Percentiles rank a stretch among this genome's conserved stretches.
These are phyloP conservation scores for Ceriops zippeliana DNA, from an alignment of 345 rosid genomes.

Conservation along the genomic window DNA sequence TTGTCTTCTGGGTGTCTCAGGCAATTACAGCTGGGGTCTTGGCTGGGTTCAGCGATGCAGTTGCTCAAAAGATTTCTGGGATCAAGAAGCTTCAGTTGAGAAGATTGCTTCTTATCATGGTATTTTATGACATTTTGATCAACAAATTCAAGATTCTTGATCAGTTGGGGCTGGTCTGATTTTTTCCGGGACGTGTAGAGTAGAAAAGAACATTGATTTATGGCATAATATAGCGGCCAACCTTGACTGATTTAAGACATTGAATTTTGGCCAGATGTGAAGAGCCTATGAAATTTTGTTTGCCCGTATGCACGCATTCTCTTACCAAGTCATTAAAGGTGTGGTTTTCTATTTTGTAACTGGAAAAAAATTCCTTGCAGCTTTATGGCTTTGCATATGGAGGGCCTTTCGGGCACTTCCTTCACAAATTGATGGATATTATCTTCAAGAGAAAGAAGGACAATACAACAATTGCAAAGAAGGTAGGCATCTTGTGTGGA, in stretches of 20 bases:
- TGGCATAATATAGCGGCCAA: too few species aligned
- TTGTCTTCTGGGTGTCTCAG: conserved; percentile 31
- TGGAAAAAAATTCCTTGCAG: conserved; percentile 30
- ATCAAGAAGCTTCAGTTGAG: conserved; percentile 60
- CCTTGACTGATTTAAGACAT: too few species aligned
- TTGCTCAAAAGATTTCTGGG: conserved; percentile 91
- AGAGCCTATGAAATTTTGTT: too few species aligned
- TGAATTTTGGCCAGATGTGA: too few species aligned
- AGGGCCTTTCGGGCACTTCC: conserved; percentile 89
- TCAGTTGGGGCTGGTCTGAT: background rate
- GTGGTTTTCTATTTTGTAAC: background rate
- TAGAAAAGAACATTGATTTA: background rate
- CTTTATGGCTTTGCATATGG: conserved; percentile 83
- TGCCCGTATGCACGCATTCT: too few species aligned
- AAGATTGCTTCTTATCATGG: conserved; percentile 70
- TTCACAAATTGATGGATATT: conserved; percentile 75
- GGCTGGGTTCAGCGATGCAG: conserved; percentile 69
- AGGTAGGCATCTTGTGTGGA: conserved; percentile 36
- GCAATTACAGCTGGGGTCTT: conserved; percentile 78
- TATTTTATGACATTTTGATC: conserved; percentile 20
- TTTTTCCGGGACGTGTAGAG: background rate
- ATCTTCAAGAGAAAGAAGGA: conserved; percentile 74
- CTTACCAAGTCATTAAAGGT: too few species aligned
- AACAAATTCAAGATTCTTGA: background rate
- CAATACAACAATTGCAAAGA: conserved; percentile 69